phyloP scores from a whole-genome alignment of 768 basidiomycete genomes.

The Suillus luteus region DNA sequence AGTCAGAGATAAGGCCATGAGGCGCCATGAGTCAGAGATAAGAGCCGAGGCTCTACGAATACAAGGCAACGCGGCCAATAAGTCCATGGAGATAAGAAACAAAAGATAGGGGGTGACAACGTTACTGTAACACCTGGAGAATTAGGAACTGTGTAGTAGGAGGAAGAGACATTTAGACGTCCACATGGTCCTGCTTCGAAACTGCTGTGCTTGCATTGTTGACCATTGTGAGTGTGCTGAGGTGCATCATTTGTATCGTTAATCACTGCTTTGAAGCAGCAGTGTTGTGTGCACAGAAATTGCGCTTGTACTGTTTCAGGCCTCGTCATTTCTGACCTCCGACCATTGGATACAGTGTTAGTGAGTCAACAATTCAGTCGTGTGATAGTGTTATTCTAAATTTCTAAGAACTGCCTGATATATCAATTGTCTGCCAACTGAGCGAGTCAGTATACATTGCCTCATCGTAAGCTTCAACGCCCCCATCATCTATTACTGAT shows the following conservation, averaged over 20 bases:
- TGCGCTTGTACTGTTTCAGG: background rate
- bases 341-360: background rate
- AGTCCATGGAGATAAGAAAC: too few species aligned
- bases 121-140: too few species aligned
- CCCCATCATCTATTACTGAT: background rate
- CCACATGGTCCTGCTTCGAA: background rate
- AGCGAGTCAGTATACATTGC: background rate
- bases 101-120: too few species aligned
- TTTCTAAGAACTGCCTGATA: background rate
- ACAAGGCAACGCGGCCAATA: too few species aligned
- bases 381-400: background rate
- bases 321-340: background rate
- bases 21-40: too few species aligned
- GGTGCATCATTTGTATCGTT: background rate
- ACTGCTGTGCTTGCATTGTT: background rate
- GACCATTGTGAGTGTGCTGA: background rate
- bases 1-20: too few species aligned
- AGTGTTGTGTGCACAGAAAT: background rate
- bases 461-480: background rate
- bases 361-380: too few species aligned
- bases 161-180: background rate
- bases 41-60: too few species aligned
- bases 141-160: background rate
- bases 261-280: conserved; percentile 1
- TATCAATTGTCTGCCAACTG: background rate